Conservation (phyloP, 2,329 filamentous ascomycete species). For the Stachybotrys echinatus region DNA sequence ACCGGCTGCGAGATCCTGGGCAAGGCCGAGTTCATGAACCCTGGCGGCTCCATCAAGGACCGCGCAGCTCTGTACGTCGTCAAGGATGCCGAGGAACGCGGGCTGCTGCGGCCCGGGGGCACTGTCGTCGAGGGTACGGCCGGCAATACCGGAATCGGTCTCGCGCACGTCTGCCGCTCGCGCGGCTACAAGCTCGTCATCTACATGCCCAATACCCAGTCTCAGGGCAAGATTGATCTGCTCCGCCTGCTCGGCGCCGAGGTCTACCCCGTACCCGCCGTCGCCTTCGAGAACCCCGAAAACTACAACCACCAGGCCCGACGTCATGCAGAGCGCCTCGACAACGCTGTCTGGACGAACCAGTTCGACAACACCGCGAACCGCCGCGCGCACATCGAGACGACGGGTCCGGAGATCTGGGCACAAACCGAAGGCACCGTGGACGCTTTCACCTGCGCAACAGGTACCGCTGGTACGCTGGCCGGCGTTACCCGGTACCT, state of each 20-base stretch:
- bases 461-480: slow-evolving; percentile 86
- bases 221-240: slow-evolving; percentile 94
- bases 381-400: slow-evolving; percentile 89
- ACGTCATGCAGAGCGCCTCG: slow-evolving; percentile 78
- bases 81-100: slow-evolving; percentile 84
- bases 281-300: slow-evolving; percentile 87
- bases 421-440: slow-evolving; percentile 78
- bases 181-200: slow-evolving; percentile 94
- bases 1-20: slow-evolving; percentile 93
- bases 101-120: slow-evolving; percentile 75
- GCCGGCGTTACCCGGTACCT: slow-evolving; percentile 85
- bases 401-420: slow-evolving; percentile 97
- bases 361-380: slow-evolving; percentile 98
- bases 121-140: slow-evolving; percentile 97
- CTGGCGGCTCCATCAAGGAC: slow-evolving; percentile 93
- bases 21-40: slow-evolving; percentile 99
- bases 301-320: slow-evolving; percentile 98
- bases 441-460: slow-evolving; percentile 93
- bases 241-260: slow-evolving; percentile 87
- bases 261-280: slow-evolving; percentile 92
- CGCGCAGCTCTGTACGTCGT: slow-evolving; percentile 92
- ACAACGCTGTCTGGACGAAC: slow-evolving; percentile 96
- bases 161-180: slow-evolving; percentile 91
- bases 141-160: slow-evolving; percentile 95
- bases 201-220: slow-evolving; percentile 99